A percentile compares a stretch with the other conserved stretches of the same genome.
Evolutionary conservation across 148 eudicot genomes (phyloP).

Genomic region (Fagopyrum homotropicum): DNA sequence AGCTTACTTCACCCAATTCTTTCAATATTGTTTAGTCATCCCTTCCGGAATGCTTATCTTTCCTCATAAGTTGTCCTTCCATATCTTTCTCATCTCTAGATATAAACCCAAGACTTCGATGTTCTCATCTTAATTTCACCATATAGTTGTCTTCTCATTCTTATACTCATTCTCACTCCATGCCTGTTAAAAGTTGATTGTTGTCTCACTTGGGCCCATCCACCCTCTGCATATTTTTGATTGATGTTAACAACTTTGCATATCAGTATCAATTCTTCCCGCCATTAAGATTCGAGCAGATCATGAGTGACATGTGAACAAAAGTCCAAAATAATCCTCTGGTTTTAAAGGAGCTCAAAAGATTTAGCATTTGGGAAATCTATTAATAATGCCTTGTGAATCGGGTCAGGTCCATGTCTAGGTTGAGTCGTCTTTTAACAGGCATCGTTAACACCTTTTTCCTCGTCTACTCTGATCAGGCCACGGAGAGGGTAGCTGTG

Average conservation of each 20-base stretch:
- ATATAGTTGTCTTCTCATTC: background rate
- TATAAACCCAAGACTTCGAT: background rate
- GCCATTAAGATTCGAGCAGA: too few relatives aligned
- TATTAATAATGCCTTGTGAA: background rate
- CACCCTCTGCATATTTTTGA: too few relatives aligned
- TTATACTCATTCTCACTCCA: background rate
- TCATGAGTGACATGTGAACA: too few relatives aligned
- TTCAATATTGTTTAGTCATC: too few relatives aligned
- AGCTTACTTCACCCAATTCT: background rate
- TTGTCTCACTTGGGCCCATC: background rate
- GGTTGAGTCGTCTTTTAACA: background rate
- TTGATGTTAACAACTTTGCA: too few relatives aligned
- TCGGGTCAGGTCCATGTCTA: background rate
- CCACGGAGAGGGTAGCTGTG: conserved; percentile 54
- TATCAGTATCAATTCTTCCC: too few relatives aligned
- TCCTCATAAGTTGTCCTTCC: too few relatives aligned
- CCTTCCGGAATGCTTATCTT: too few relatives aligned
- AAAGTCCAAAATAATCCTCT: too few relatives aligned
- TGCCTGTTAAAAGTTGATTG: background rate
- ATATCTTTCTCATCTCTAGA: too few relatives aligned
- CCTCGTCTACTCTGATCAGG: conserved; percentile 30
- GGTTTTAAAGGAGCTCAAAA: too few relatives aligned
- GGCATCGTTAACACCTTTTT: background rate
- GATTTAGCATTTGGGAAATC: too few relatives aligned
- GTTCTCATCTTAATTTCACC: background rate